Base-by-base conservation (phyloP, 495 filamentous ascomycete species). In the Cercophora newfieldiana region DNA sequence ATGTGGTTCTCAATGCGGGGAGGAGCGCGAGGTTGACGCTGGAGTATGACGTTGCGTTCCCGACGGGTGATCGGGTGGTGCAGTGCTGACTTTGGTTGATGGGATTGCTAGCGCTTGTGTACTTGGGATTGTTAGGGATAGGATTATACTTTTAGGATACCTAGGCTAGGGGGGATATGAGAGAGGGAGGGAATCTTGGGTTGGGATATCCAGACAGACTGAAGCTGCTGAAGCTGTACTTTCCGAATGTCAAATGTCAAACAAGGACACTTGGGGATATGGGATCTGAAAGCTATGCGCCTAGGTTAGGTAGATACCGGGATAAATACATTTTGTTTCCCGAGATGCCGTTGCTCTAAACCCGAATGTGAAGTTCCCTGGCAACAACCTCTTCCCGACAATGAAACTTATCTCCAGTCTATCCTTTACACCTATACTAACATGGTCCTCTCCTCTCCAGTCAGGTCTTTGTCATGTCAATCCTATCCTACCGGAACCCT, bases 31-130 rank as follows among this genome's bases (percentile, higher is more conserved):
- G 82, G 72, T 72, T 91, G 63, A 73, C 76, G 49, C 66, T 92
- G 63, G 87, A 90, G 74, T 92, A 91, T 74, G 86, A 88, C 71
- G 81, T 87, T 5, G 78, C 76, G 37, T 77, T 84, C 59, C 88
- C 88, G 14, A 75, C 70, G 24, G 79, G 80, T n/a, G 83, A 86
- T 68, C 70, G 55, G 63, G 78, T 86, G 7, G 69, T 81, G 61
- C 72, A 77, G 68, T 28, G 22, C 30, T 57, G 50, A 53, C 37
- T 44, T 44, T 53, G 50, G 50, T n/a, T 53, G 19, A 19, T 26
- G 8, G 19, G 10, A 19, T 53, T 70, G 66, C 54, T 73, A 60
- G 29, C 22, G 21, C 37, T 47, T 53, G 57, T 18, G 28, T 59
- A 28, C 2, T 59, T 59, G 19, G 4, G 31, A 7, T 59, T 1